phyloP scores from a whole-genome alignment of 1,284 basidiomycete genomes.

The Stygiomarasmius scandens region DNA sequence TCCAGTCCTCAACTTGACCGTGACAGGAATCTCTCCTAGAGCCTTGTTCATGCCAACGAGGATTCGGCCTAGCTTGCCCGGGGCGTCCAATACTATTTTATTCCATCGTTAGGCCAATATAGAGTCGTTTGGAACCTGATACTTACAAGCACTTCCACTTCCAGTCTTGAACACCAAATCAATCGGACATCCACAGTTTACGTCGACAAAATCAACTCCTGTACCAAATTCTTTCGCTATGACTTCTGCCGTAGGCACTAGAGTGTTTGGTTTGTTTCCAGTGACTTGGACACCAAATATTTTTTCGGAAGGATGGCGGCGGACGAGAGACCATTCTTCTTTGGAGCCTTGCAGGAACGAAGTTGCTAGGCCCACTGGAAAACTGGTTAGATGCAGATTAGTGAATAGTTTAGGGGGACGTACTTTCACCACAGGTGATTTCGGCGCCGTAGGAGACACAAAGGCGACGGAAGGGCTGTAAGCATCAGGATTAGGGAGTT shows the following conservation, averaged over 20 bases:
- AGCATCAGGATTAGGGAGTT: neutral
- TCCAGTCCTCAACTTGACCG: constrained; percentile 92
- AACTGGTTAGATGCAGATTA: constrained; percentile 6
- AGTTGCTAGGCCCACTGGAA: constrained; percentile 77
- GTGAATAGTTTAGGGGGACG: constrained; percentile 18
- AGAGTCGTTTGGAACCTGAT: constrained; percentile 2
- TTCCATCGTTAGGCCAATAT: neutral
- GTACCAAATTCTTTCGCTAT: constrained; percentile 69
- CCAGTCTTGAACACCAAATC: constrained; percentile 94
- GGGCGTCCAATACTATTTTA: constrained; percentile 76
- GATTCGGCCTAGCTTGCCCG: constrained; percentile 84
- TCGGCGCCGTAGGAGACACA: constrained; percentile 89
- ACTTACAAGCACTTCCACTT: constrained; percentile 84
- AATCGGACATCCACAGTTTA: constrained; percentile 97
- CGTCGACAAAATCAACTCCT: constrained; percentile 87
- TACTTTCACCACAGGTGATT: constrained; percentile 95
- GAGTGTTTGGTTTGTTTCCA: constrained; percentile 73
- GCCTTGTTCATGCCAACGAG: constrained; percentile 91
- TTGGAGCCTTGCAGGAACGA: constrained; percentile 83
- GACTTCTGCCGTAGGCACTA: constrained; percentile 86
- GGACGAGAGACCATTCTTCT: constrained; percentile 90
- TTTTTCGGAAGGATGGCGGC: constrained; percentile 84
- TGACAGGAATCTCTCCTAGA: constrained; percentile 92
- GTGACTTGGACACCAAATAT: constrained; percentile 92
- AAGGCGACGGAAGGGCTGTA: constrained; percentile 88